Percentiles rank a stretch among this genome's conserved stretches.
Evolutionary conservation across 345 rosid genomes (phyloP).

Genomic region (Populus alba): DNA sequence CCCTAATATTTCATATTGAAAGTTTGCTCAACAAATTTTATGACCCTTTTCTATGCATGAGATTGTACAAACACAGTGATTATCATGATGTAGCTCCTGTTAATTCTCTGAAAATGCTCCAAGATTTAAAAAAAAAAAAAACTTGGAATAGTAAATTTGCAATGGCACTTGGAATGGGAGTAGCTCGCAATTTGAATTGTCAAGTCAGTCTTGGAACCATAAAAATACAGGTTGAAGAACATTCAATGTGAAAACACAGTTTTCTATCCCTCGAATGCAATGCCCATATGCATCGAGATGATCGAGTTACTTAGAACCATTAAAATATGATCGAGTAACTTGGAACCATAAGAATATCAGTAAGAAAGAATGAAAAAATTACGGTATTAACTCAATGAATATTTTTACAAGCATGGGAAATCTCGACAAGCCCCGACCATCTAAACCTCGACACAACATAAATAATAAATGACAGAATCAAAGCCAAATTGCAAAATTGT

Average conservation of each 20-base stretch:
- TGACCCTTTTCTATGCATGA: not conserved
- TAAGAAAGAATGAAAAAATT: not conserved
- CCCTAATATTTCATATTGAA: not conserved
- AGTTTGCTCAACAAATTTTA: not conserved
- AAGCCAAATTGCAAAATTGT: not conserved
- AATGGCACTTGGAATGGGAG: not conserved
- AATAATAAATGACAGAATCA: not conserved
- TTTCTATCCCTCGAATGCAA: not conserved
- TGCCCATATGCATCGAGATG: not conserved
- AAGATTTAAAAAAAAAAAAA: no score
- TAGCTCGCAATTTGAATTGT: not conserved
- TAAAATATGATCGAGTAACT: not conserved
- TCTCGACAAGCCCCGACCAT: not conserved
- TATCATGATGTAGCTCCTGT: not conserved
- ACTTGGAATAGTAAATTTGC: not conserved
- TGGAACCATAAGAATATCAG: not conserved
- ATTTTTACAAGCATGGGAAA: not conserved
- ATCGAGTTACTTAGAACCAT: not conserved
- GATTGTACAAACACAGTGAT: not conserved
- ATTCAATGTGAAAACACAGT: not conserved
- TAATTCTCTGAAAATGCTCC: no score
- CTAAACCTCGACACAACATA: not conserved
- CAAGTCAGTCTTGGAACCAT: no score
- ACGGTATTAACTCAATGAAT: not conserved
- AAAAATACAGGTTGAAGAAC: no score